Percentiles rank a stretch among this genome's conserved stretches.
These are phyloP conservation scores for Leccinellum luteum DNA, from an alignment of 768 basidiomycete species.

Conservation along the genomic window DNA sequence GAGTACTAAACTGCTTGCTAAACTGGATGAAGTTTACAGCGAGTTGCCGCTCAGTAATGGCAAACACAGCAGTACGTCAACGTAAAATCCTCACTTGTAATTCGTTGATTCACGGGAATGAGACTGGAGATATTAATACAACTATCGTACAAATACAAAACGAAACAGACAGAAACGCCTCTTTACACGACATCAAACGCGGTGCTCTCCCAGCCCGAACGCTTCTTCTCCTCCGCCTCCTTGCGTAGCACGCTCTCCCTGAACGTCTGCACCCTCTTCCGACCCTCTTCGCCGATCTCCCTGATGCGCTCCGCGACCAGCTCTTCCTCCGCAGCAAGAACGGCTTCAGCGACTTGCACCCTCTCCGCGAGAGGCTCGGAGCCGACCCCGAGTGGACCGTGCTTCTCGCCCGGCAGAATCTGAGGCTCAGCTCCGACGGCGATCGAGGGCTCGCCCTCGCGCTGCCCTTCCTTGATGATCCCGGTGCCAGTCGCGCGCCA, in stretches of 20 bases:
- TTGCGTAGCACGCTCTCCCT: slow-evolving; percentile 43
- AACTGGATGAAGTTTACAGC: too few species aligned
- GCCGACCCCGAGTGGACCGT: slow-evolving; percentile 58
- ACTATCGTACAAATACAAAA: neutral
- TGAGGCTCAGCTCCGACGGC: slow-evolving; percentile 76
- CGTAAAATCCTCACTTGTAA: neutral
- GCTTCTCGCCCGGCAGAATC: slow-evolving; percentile 64
- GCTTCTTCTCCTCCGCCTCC: slow-evolving; percentile 35
- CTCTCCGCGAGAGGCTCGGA: slow-evolving; percentile 35
- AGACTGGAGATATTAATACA: neutral
- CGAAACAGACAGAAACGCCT: neutral
- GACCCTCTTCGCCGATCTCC: slow-evolving; percentile 34
- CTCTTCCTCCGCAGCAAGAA: neutral
- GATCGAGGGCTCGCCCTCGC: slow-evolving; percentile 36
- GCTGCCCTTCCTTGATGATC: slow-evolving; percentile 50
- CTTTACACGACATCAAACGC: slow-evolving; percentile 41
- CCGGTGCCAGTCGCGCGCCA: slow-evolving; percentile 64
- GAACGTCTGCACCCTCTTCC: slow-evolving; percentile 40
- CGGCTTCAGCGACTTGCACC: neutral
- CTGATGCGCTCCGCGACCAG: slow-evolving; percentile 34
- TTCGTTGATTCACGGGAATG: neutral
- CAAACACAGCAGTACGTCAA: too few species aligned
- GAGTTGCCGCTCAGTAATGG: too few species aligned
- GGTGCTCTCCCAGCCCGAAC: slow-evolving; percentile 46
- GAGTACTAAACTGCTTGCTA: too few species aligned